Percentiles rank a stretch among this genome's conserved stretches.
Conservation (phyloP, 352 stramenopile species). For the Phytophthora litchii region DNA sequence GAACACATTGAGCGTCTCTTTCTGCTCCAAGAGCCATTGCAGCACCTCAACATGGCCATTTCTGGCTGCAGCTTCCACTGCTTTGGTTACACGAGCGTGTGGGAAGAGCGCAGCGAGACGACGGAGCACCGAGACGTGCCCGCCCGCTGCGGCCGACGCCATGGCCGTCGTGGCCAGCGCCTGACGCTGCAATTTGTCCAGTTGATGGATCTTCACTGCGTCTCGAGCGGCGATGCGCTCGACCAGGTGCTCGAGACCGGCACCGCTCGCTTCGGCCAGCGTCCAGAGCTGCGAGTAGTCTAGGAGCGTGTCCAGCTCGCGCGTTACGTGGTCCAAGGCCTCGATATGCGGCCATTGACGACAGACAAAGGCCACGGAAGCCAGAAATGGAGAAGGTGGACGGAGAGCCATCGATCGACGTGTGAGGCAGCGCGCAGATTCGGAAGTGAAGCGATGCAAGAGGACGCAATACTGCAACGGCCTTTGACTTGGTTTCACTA, state of each 20-base stretch:
- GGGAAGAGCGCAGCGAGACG: slow-evolving; percentile 29
- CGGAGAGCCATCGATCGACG: neutral
- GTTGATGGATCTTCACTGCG: neutral
- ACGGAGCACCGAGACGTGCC: slow-evolving; percentile 32
- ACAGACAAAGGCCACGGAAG: slow-evolving; percentile 25
- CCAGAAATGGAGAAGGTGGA: slow-evolving; percentile 10
- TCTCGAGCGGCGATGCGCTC: slow-evolving; percentile 20
- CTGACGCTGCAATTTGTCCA: slow-evolving; percentile 24
- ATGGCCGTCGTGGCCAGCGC: slow-evolving; percentile 25
- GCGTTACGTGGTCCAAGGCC: slow-evolving; percentile 37
- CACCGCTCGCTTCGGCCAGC: slow-evolving; percentile 16
- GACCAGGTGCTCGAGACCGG: slow-evolving; percentile 24
- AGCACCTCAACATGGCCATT: slow-evolving; percentile 36
- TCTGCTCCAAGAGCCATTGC: slow-evolving; percentile 37
- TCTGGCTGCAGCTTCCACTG: slow-evolving; percentile 37
- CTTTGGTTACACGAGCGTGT: slow-evolving; percentile 31
- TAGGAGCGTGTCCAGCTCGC: slow-evolving; percentile 27
- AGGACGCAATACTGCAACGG: neutral
- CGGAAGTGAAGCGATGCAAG: slow-evolving; percentile 14
- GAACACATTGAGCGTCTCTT: slow-evolving; percentile 24
- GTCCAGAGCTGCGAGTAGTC: slow-evolving; percentile 33
- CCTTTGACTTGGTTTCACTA: neutral
- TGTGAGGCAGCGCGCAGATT: slow-evolving; percentile 10
- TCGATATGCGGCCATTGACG: slow-evolving; percentile 24
- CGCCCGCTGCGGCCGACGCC: slow-evolving; percentile 14